phyloP scores from a whole-genome alignment of 2,329 filamentous ascomycete genomes.

The Ustulina deusta region DNA sequence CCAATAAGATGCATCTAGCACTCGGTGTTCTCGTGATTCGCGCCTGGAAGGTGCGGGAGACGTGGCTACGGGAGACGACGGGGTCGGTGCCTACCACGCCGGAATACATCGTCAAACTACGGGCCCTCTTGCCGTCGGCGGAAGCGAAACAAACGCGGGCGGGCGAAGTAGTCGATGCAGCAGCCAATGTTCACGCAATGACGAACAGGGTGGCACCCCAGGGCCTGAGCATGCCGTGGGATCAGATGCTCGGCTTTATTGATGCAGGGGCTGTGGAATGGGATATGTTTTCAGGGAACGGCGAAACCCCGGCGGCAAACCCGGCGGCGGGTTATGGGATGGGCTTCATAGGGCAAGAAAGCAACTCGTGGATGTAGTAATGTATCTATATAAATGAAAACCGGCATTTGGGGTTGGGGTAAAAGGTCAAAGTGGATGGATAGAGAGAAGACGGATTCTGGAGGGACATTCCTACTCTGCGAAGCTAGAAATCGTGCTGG shows the following conservation, averaged over 20 bases:
- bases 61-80: slow-evolving; percentile 52
- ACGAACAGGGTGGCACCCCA: slow-evolving; percentile 25
- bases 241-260: slow-evolving; percentile 51
- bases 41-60: slow-evolving; percentile 66
- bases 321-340: slow-evolving; percentile 35
- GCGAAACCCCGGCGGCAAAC: slow-evolving; percentile 31
- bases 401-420: not conserved
- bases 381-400: slow-evolving; percentile 6
- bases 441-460: not conserved
- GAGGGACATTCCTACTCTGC: not conserved
- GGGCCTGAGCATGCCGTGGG: slow-evolving; percentile 47
- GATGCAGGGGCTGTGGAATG: slow-evolving; percentile 48
- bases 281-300: slow-evolving; percentile 48
- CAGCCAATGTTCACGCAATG: slow-evolving; percentile 22
- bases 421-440: slow-evolving; percentile 12
- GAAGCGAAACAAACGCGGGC: slow-evolving; percentile 51
- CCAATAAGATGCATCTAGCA: slow-evolving; percentile 58
- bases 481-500: slow-evolving; percentile 26
- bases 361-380: slow-evolving; percentile 37
- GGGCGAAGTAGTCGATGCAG: slow-evolving; percentile 36
- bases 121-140: slow-evolving; percentile 55
- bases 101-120: slow-evolving; percentile 60
- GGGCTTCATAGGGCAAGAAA: slow-evolving; percentile 38
- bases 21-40: slow-evolving; percentile 63
- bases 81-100: slow-evolving; percentile 58